A percentile compares a stretch with the other conserved stretches of the same genome.
Conservation (phyloP, 1,284 basidiomycete genomes). For the Omphalotus olearius region DNA sequence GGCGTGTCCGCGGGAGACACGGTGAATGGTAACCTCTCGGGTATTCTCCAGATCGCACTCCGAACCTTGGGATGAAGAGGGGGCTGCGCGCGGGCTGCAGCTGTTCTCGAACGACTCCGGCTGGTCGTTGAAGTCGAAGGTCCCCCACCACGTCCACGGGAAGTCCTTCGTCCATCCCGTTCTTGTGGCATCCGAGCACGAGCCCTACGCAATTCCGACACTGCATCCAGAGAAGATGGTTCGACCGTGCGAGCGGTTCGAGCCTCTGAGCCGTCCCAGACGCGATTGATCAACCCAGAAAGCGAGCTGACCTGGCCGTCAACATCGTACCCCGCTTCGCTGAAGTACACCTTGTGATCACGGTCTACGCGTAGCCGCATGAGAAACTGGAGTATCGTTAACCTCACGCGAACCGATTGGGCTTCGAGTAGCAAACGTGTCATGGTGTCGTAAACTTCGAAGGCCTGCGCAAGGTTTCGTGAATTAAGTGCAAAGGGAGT, state of each 20-base stretch:
- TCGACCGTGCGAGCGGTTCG: slow-evolving; percentile 11
- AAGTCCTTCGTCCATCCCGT: slow-evolving; percentile 47
- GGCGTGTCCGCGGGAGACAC: slow-evolving; percentile 61
- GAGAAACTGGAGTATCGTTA: slow-evolving; percentile 83
- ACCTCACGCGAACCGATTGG: slow-evolving; percentile 58
- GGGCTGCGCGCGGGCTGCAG: slow-evolving; percentile 8
- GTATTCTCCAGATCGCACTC: slow-evolving; percentile 69
- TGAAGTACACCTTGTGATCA: slow-evolving; percentile 83
- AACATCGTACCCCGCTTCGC: slow-evolving; percentile 41
- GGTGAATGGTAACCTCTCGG: slow-evolving; percentile 71
- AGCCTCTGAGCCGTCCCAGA: slow-evolving; percentile 9
- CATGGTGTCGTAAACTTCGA: slow-evolving; percentile 2
- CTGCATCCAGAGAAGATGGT: slow-evolving; percentile 26
- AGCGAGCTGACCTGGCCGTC: slow-evolving; percentile 51
- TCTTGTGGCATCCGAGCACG: slow-evolving; percentile 45
- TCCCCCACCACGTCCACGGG: slow-evolving; percentile 52
- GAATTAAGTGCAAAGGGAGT: slow-evolving; percentile 38
- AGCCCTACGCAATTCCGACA: slow-evolving; percentile 39
- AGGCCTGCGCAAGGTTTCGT: not conserved
- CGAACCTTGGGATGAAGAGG: not conserved
- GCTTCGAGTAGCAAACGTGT: slow-evolving; percentile 27
- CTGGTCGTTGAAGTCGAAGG: slow-evolving; percentile 42
- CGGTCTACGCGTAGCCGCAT: slow-evolving; percentile 89
- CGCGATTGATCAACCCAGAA: slow-evolving; percentile 51
- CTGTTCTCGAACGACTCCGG: slow-evolving; percentile 68